phyloP scores from a whole-genome alignment of 1,139 yeast species.

The Saccharomycopsis hybrid region DNA sequence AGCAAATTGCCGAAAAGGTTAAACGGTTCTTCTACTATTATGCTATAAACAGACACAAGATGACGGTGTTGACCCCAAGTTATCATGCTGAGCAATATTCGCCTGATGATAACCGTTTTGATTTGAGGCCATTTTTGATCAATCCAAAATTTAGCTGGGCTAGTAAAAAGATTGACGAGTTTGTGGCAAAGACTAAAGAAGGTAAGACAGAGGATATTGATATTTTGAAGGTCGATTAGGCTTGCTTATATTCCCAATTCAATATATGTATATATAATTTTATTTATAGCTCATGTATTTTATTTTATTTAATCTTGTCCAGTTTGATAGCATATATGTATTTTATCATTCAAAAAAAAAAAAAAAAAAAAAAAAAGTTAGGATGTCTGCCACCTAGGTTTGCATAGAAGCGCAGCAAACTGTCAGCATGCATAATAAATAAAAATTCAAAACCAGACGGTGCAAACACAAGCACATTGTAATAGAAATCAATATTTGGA shows the following conservation, averaged over 20 bases:
- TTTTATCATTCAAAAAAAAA: too few relatives aligned
- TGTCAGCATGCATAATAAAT: too few relatives aligned
- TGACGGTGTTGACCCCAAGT: slow-evolving; percentile 93
- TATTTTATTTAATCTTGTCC: too few relatives aligned
- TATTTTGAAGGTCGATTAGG: slow-evolving; percentile 14
- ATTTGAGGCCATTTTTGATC: slow-evolving; percentile 86
- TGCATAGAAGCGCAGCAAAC: too few relatives aligned
- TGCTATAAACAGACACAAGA: slow-evolving; percentile 93
- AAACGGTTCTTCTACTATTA: slow-evolving; percentile 88
- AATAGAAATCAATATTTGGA: too few relatives aligned
- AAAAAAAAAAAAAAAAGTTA: too few relatives aligned
- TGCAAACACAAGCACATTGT: too few relatives aligned
- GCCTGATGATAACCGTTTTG: slow-evolving; percentile 96
- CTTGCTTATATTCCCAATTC: neutral
- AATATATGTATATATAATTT: too few relatives aligned
- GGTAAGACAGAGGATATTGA: slow-evolving; percentile 4
- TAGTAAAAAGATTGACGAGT: slow-evolving; percentile 74
- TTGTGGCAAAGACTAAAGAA: slow-evolving; percentile 35
- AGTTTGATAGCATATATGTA: too few relatives aligned
- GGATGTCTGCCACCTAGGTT: too few relatives aligned
- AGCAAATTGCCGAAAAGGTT: slow-evolving; percentile 84
- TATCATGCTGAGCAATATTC: slow-evolving; percentile 98
- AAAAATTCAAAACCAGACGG: too few relatives aligned
- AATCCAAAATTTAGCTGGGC: slow-evolving; percentile 93
- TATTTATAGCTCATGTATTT: too few relatives aligned